These are phyloP conservation scores for Leccinum variicolor DNA, from an alignment of 768 basidiomycete genomes.

Conservation along the genomic window DNA sequence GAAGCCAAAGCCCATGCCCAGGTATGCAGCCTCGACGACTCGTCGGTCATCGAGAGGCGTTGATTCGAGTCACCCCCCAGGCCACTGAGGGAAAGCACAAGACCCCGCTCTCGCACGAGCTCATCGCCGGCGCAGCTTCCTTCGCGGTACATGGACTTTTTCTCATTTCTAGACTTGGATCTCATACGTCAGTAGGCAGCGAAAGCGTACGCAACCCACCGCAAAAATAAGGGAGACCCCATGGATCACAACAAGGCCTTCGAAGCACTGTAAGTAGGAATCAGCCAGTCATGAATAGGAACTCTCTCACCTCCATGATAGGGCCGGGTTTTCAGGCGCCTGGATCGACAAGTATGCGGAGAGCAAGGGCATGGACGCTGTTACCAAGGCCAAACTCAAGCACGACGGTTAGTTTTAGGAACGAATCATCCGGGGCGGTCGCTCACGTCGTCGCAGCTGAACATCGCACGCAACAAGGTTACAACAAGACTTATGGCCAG, in stretches of 20 bases:
- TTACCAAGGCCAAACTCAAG: slow-evolving; percentile 18
- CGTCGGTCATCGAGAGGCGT: background rate
- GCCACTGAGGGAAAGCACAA: slow-evolving; percentile 13
- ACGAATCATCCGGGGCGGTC: background rate
- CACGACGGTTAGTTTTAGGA: slow-evolving; percentile 16
- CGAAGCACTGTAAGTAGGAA: slow-evolving; percentile 21
- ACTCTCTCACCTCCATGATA: slow-evolving; percentile 2
- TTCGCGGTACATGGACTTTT: slow-evolving; percentile 17
- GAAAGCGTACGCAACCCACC: slow-evolving; percentile 28
- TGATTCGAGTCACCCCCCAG: slow-evolving; percentile 8
- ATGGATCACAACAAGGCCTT: slow-evolving; percentile 21
- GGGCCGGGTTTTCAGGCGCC: slow-evolving; percentile 27
- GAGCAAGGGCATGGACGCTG: slow-evolving; percentile 22
- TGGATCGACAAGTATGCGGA: slow-evolving; percentile 25
- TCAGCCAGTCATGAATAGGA: background rate
- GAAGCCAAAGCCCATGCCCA: slow-evolving; percentile 23
- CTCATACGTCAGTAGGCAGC: slow-evolving; percentile 19
- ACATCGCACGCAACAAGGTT: background rate
- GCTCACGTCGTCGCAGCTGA: slow-evolving; percentile 16
- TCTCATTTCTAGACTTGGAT: background rate
- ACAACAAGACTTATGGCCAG: background rate
- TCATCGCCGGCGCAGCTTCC: slow-evolving; percentile 28
- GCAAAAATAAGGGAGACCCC: slow-evolving; percentile 18
- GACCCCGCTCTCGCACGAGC: slow-evolving; percentile 24
- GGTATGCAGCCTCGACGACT: background rate